phyloP scores from a whole-genome alignment of 192 early-diverging fungal genomes.

The Phycomyces nitens region DNA sequence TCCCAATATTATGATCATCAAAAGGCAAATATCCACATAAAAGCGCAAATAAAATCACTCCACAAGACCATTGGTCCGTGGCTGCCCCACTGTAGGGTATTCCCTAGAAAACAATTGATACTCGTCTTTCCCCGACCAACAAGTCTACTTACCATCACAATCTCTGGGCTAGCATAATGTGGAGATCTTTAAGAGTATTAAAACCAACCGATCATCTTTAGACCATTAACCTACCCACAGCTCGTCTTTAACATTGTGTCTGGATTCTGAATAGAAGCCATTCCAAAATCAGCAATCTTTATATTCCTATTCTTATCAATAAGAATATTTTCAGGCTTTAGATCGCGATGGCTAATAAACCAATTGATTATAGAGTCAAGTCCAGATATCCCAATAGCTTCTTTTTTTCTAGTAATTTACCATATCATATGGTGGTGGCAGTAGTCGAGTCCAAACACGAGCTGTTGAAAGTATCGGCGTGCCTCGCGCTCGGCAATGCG shows the following conservation, averaged over 20 bases:
- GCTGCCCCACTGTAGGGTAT: slow-evolving; percentile 87
- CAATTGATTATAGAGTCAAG: not conserved
- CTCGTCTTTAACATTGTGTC: slow-evolving; percentile 45
- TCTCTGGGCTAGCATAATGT: slow-evolving; percentile 96
- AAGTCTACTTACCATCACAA: slow-evolving; percentile 70
- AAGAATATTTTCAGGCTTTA: slow-evolving; percentile 82
- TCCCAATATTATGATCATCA: slow-evolving; percentile 62
- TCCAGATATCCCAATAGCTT: no score
- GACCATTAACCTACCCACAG: not conserved
- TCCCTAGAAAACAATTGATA: slow-evolving; percentile 59
- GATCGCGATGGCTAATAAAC: slow-evolving; percentile 2
- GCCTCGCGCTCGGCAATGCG: slow-evolving; percentile 89
- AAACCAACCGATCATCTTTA: no score
- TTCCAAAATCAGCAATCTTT: slow-evolving; percentile 97
- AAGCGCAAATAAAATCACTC: slow-evolving; percentile 95
- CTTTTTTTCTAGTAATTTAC: slow-evolving; percentile 37
- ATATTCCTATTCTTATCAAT: slow-evolving; percentile 88
- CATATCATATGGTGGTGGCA: slow-evolving; percentile 57
- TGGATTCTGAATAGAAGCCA: slow-evolving; percentile 62
- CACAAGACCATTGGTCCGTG: slow-evolving; percentile 97
- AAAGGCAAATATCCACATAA: slow-evolving; percentile 83
- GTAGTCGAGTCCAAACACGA: slow-evolving; percentile 89
- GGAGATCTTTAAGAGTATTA: slow-evolving; percentile 64
- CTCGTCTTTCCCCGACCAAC: no score
- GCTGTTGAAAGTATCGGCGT: slow-evolving; percentile 84